These are phyloP conservation scores for Chimonanthus salicifolius DNA, from an alignment of 164 flowering plant species.

Conservation along the genomic window DNA sequence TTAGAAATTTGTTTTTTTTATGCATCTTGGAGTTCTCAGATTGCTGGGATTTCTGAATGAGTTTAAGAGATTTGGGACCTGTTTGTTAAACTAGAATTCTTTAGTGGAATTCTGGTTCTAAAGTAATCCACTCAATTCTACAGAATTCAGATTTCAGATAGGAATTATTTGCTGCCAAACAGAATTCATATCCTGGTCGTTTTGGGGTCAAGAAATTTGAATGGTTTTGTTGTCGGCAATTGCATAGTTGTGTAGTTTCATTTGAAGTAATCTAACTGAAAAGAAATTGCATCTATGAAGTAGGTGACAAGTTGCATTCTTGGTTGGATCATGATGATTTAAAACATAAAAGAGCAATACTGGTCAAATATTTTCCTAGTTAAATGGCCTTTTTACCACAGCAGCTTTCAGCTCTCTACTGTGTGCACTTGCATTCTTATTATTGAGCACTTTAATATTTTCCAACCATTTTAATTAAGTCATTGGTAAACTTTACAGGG, in stretches of 20 bases:
- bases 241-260: neutral
- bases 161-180: no score
- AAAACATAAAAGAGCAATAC: neutral
- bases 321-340: neutral
- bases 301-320: neutral
- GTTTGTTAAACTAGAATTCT: no score
- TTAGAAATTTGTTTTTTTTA: neutral
- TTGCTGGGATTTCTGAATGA: neutral
- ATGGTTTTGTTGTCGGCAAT: neutral
- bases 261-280: neutral
- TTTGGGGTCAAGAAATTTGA: neutral
- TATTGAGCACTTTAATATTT: neutral
- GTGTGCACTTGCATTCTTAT: neutral
- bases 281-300: neutral
- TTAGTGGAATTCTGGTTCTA: no score
- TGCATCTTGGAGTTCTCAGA: neutral
- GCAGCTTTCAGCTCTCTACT: neutral
- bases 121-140: no score
- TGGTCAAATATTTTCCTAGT: neutral
- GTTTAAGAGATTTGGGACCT: no score
- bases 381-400: neutral
- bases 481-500: conserved; percentile 36
- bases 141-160: no score
- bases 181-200: neutral
- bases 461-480: neutral